Percentiles rank a stretch among this genome's conserved stretches.
These are phyloP conservation scores for Bretschneidera sinensis DNA, from an alignment of 345 rosid genomes.

Conservation along the genomic window DNA sequence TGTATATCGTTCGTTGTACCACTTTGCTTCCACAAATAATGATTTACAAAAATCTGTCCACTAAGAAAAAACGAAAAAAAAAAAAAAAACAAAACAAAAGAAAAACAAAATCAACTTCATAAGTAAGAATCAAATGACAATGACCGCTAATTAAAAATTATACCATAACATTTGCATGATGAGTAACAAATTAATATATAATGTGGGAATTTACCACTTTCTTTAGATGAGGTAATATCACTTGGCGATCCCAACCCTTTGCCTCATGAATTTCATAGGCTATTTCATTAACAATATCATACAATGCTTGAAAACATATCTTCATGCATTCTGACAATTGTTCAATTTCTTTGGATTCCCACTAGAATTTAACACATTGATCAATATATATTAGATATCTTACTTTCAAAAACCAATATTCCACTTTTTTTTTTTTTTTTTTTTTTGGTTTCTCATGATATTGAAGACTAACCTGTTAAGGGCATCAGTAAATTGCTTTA, in stretches of 20 bases:
- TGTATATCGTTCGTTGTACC: constrained; percentile 28
- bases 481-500: constrained; percentile 41
- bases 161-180: too few relatives aligned
- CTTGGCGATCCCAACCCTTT: constrained; percentile 19
- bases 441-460: constrained; percentile 3
- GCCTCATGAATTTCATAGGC: constrained; percentile 33
- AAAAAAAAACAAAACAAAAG: neutral
- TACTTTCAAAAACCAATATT: neutral
- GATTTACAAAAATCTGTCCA: constrained; percentile 53
- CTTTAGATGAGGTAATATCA: constrained; percentile 24
- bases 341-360: constrained; percentile 28
- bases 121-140: too few relatives aligned
- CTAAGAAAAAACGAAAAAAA: constrained; percentile 15
- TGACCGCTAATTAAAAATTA: too few relatives aligned
- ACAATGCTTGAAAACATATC: constrained; percentile 35
- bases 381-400: too few relatives aligned
- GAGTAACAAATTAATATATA: neutral
- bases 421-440: too few relatives aligned
- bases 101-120: neutral
- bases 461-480: constrained; percentile 23
- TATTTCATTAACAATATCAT: constrained; percentile 24
- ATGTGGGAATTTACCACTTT: constrained; percentile 28
- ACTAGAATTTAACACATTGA: constrained; percentile 22
- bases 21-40: constrained; percentile 43
- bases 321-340: constrained; percentile 43